phyloP scores from a whole-genome alignment of 1,284 basidiomycete species.

The Ustanciosporium gigantosporum region DNA sequence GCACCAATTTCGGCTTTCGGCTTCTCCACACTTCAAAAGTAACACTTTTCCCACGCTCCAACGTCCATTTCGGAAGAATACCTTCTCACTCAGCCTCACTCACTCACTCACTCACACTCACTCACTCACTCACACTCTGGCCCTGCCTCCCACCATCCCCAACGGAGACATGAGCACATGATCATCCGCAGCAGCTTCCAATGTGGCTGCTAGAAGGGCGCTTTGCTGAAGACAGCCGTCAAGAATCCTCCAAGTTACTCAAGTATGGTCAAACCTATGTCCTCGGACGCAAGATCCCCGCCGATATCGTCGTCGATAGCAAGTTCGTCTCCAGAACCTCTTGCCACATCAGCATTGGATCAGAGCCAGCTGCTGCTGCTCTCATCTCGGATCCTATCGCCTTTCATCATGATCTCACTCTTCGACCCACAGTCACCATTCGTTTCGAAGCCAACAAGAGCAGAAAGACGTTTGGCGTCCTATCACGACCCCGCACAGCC shows the following conservation, averaged over 20 bases:
- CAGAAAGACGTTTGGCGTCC: constrained; percentile 22
- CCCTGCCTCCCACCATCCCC: too few species aligned
- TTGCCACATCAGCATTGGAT: constrained; percentile 28
- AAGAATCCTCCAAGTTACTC: constrained; percentile 35
- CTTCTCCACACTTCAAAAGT: too few species aligned
- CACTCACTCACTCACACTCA: too few species aligned
- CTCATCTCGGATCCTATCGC: constrained; percentile 7
- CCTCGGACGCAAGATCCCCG: constrained; percentile 48
- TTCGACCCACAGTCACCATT: constrained; percentile 32
- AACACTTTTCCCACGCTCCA: too few species aligned
- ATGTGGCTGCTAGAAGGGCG: constrained; percentile 48
- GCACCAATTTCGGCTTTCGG: too few species aligned
- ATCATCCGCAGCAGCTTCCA: constrained; percentile 1
- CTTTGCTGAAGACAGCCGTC: constrained; percentile 35
- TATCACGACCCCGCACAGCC: constrained; percentile 1
- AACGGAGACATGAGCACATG: too few species aligned
- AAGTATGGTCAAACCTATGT: constrained; percentile 44
- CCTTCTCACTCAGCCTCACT: too few species aligned
- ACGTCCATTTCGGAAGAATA: too few species aligned
- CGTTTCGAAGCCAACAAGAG: constrained; percentile 43
- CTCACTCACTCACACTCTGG: too few species aligned
- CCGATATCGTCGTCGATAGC: constrained; percentile 46
- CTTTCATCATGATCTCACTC: constrained; percentile 9
- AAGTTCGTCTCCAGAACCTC: constrained; percentile 42
- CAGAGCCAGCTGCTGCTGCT: constrained; percentile 1